phyloP scores from a whole-genome alignment of 208 protist genomes.

The Wallacemonas sp. region DNA sequence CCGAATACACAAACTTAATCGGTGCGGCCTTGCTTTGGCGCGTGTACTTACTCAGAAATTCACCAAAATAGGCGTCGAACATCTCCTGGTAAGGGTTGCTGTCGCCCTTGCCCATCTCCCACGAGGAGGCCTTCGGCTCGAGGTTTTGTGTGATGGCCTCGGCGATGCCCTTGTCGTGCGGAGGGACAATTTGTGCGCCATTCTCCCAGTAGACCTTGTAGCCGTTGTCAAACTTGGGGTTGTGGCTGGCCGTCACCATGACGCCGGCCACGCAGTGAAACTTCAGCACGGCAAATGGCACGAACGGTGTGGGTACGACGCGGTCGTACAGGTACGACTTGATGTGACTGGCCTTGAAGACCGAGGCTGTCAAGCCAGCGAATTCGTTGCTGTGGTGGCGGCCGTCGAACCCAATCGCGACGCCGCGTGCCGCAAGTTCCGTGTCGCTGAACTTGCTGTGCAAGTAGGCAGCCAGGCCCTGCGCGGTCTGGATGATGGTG shows the following conservation, averaged over 20 bases:
- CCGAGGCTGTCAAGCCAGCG: conserved; percentile 83
- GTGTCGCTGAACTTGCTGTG: conserved; percentile 32
- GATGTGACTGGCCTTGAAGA: conserved; percentile 81
- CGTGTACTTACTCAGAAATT: conserved; percentile 43
- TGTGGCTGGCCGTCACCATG: conserved; percentile 99
- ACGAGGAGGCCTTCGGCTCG: conserved; percentile 67
- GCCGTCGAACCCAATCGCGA: conserved; percentile 96
- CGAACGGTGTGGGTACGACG: conserved; percentile 93
- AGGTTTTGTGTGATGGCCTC: conserved; percentile 87
- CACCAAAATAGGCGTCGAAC: conserved; percentile 60
- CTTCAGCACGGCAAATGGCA: conserved; percentile 75
- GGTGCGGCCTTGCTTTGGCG: conserved; percentile 20
- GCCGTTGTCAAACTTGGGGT: conserved; percentile 99
- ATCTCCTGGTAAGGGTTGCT: conserved; percentile 61
- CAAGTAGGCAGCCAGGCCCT: conserved; percentile 80
- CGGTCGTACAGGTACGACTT: conserved; percentile 84
- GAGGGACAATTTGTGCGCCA: conserved; percentile 95
- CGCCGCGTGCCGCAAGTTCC: conserved; percentile 43
- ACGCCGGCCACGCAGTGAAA: conserved; percentile 82
- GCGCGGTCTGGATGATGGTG: conserved; percentile 95
- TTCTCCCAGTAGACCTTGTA: conserved; percentile 99
- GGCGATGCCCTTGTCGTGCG: conserved; percentile 94
- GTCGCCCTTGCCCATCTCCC: conserved; percentile 49
- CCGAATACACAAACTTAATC: conserved; percentile 63
- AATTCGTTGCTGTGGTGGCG: conserved; percentile 92